Base-by-base conservation (phyloP, 257 asterid species). In the Salvia miltiorrhiza region DNA sequence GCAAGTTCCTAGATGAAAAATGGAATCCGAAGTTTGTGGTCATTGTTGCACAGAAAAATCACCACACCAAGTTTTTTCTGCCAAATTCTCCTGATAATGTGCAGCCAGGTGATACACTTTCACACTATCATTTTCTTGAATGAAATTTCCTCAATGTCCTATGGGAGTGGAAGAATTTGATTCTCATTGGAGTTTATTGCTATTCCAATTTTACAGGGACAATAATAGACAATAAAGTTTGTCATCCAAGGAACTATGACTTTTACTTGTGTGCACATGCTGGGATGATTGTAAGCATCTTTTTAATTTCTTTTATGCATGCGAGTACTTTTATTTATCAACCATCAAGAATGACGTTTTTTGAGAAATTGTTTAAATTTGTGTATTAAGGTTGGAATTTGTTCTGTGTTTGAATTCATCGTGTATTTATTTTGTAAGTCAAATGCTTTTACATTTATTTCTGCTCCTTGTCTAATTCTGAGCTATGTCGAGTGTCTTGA, bases 201-300 rank as follows among this genome's bases (percentile, higher is more conserved):
- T 41, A 16, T 53, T 65, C 35, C 33, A 50, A 58, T 79, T 75
- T 33, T 78, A 52, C 89, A 93, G 99, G 99, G 58, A 93, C 99
- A 0, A 73, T 93, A 9, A 88, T 93, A 10, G 99, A 93, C 69
- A 88, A 83, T 30, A 83, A 87, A 79, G 84, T 93, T 13, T 88
- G 95, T 72, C 97, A 93, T 68, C 99, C 97, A 2, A 81, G 83
- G 81, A 93, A 93, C 87, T 62, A 93, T 16, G 99, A 93, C 70
- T 93, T 93, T 62, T 93, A 93, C 80, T 19, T 90, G 74, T 93
- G 99, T 47, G 95, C 97, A 12, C 97, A 93, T 17, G 95, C 96
- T 0, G 99, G 99, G n/a, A 87, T 87, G 94, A 90, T 90, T 35
- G 97, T 93, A 74, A 78, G 97, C 63, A 17, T 35, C 28, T 32